Base-by-base conservation (phyloP, 306 rosid species). In the Senna siamea region DNA sequence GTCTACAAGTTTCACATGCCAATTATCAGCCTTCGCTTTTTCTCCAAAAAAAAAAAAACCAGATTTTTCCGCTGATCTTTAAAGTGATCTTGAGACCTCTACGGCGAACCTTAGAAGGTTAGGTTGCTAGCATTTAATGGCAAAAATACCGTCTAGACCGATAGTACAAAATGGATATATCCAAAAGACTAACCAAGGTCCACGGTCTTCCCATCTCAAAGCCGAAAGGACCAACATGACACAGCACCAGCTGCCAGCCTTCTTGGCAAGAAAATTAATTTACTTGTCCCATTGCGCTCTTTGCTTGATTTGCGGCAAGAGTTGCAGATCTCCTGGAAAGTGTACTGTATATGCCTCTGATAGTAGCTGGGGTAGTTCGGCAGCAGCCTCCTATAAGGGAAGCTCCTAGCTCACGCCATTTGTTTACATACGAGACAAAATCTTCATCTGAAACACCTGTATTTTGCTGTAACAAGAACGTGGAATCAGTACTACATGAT, bases 381-480 rank as follows among this genome's bases (percentile, higher is more conserved):
- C 90, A 86, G 69, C 87, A 86, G 32, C 87, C 90, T 64, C 90
- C 90, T 22, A 86, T 56, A 73, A 86, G 82, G 76, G 80, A 86
- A 70, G 90, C 90, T 75, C 90, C 87, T 66, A 56, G 35, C 43
- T 86, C 87, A 6, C 81, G 69, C 90, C 90, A 86, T 79, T 76
- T 83, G 74, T 57, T 68, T 52, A 83, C 86, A 32, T 86, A 81
- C 0, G 90, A 86, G 43, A 83, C 78, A 76, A 83, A 86, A 73
- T 83, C 82, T 41, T 75, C 72, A 78, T 83, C 82, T 69, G 87
- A 68, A 57, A 83, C 86, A 57, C 90, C 90, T 17, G 88, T 83
- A 68, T 86, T 72, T 78, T 86, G 82, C 90, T 86, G 84, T 76
- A 67, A 68, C 57, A 76, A 38, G 11, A 83, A 10, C 66, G 63